A percentile compares a stretch with the other conserved stretches of the same genome.
Conservation (phyloP, 805 yeast species). For the Myxozyma mucilagina region DNA sequence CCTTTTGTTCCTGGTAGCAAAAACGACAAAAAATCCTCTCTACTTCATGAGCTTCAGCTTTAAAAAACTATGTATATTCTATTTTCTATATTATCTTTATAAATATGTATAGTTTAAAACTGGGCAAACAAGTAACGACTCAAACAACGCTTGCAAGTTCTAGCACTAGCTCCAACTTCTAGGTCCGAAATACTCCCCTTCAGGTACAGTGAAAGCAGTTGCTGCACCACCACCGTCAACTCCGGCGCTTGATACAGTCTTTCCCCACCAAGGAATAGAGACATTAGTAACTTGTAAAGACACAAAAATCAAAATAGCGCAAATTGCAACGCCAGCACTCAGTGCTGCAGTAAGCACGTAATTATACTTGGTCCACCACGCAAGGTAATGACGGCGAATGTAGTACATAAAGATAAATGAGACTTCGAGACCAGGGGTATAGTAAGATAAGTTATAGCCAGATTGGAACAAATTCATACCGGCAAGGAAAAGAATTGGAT, state of each 20-base stretch:
- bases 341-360: conserved; percentile 58
- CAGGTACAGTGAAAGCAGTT: conserved; percentile 28
- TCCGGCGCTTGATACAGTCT: conserved; percentile 40
- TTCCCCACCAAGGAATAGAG: conserved; percentile 67
- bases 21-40: too few species aligned
- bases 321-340: conserved; percentile 63
- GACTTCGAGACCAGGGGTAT: conserved; percentile 26
- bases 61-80: too few species aligned
- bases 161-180: conserved; percentile 26
- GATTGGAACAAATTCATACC: conserved; percentile 19
- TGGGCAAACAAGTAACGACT: too few species aligned
- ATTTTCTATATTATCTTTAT: too few species aligned
- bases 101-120: too few species aligned
- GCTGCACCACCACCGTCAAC: conserved; percentile 30
- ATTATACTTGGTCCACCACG: conserved; percentile 58
- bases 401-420: conserved; percentile 44
- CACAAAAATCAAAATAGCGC: conserved; percentile 60
- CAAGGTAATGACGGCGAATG: conserved; percentile 50
- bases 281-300: conserved; percentile 49
- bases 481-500: conserved; percentile 22
- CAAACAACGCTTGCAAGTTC: too few species aligned
- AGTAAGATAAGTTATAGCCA: conserved; percentile 26
- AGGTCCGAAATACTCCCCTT: conserved; percentile 39
- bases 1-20: too few species aligned
- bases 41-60: too few species aligned